Percentiles rank a stretch among this genome's conserved stretches.
These are phyloP conservation scores for Dujonia santamariae DNA, from an alignment of 1,139 yeast species.

Conservation along the genomic window DNA sequence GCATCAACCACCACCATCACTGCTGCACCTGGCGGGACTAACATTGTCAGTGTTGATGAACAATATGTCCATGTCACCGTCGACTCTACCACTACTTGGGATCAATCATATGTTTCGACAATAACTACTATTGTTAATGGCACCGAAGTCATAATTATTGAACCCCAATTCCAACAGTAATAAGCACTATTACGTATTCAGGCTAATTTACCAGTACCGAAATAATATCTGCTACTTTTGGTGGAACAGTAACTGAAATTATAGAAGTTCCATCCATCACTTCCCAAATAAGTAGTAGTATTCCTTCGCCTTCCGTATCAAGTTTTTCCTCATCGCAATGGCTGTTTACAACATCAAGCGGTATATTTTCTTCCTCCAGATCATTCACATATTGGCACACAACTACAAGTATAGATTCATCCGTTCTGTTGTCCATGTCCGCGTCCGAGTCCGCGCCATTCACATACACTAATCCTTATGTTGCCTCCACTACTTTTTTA, in stretches of 20 bases:
- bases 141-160: constrained; percentile 13
- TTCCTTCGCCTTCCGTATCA: no score
- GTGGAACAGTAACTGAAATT: constrained; percentile 9
- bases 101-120: constrained; percentile 11
- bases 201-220: constrained; percentile 3
- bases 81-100: constrained; percentile 10
- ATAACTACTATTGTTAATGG: constrained; percentile 7
- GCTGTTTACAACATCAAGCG: no score
- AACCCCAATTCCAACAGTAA: constrained; percentile 12
- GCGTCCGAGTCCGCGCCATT: no score
- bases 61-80: constrained; percentile 9
- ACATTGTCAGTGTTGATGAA: constrained; percentile 10
- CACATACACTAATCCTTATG: no score
- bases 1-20: constrained; percentile 9
- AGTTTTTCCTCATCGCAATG: no score
- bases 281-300: no score
- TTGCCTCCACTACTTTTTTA: no score
- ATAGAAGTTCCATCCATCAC: constrained; percentile 12
- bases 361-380: no score
- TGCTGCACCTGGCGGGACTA: constrained; percentile 11
- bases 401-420: no score
- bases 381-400: no score
- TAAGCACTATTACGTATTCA: constrained; percentile 9
- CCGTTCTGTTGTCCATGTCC: no score
- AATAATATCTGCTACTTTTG: constrained; percentile 7